Evolutionary conservation across 805 yeast species (phyloP).

Genomic region (Metschnikowia kofuensis): DNA sequence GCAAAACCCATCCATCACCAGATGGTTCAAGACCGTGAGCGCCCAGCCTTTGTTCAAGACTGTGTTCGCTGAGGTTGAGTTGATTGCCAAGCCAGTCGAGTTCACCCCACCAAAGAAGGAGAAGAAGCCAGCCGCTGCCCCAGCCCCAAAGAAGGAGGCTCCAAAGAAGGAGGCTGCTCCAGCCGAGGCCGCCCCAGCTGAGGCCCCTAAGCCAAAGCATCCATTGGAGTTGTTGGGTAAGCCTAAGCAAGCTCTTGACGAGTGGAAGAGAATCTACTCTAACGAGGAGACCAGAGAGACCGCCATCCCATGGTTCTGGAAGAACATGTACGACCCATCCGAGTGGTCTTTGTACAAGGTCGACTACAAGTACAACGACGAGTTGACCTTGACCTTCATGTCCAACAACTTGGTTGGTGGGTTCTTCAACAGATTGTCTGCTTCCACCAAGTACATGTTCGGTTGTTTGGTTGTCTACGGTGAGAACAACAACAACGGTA

Average conservation of each 20-base stretch:
- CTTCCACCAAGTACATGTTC: slow-evolving; percentile 89
- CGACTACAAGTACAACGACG: slow-evolving; percentile 96
- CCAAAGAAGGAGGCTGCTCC: slow-evolving; percentile 23
- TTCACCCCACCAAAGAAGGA: slow-evolving; percentile 66
- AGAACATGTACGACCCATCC: slow-evolving; percentile 78
- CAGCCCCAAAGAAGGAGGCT: slow-evolving; percentile 31
- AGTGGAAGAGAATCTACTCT: slow-evolving; percentile 95
- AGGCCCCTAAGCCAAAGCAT: slow-evolving; percentile 80
- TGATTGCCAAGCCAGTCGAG: slow-evolving; percentile 66
- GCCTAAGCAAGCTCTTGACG: slow-evolving; percentile 69
- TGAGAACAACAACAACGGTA: slow-evolving; percentile 98
- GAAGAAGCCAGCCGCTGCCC: slow-evolving; percentile 49
- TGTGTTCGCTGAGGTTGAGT: slow-evolving; percentile 50
- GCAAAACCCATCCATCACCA: slow-evolving; percentile 56
- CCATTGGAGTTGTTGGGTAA: slow-evolving; percentile 85
- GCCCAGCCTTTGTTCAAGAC: slow-evolving; percentile 46
- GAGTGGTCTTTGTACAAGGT: slow-evolving; percentile 97
- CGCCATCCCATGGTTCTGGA: slow-evolving; percentile 98
- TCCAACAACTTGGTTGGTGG: slow-evolving; percentile 98
- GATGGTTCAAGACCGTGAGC: slow-evolving; percentile 68
- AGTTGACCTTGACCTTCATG: slow-evolving; percentile 95
- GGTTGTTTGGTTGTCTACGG: slow-evolving; percentile 95
- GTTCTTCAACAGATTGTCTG: slow-evolving; percentile 92
- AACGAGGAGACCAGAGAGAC: slow-evolving; percentile 94
- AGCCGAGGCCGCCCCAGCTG: slow-evolving; percentile 41